Evolutionary conservation across 176 grass and related monocot species (phyloP).

Genomic region (Musa beccarii): DNA sequence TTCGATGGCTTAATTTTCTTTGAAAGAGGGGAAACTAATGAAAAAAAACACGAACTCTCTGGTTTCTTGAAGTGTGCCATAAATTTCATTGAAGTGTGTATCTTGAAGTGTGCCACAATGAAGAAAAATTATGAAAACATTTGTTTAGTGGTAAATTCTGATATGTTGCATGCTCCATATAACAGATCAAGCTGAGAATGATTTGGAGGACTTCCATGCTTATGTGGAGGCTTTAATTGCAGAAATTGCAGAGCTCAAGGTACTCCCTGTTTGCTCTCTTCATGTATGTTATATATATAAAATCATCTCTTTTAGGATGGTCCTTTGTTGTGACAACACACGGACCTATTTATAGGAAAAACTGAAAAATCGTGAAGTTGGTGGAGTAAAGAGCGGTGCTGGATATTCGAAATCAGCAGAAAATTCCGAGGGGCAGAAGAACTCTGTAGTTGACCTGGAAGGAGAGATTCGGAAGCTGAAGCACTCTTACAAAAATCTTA

Average conservation of each 20-base stretch:
- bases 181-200: conserved; percentile 33
- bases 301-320: background rate
- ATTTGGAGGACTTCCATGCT: conserved; percentile 27
- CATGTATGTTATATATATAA: background rate
- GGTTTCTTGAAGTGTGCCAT: too few relatives aligned
- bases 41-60: too few relatives aligned
- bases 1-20: too few relatives aligned
- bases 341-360: conserved; percentile 24
- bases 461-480: conserved; percentile 37
- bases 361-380: conserved; percentile 16
- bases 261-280: background rate
- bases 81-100: too few relatives aligned
- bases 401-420: background rate
- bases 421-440: conserved; percentile 9
- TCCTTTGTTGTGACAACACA: too few relatives aligned
- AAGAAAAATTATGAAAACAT: background rate
- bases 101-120: too few relatives aligned
- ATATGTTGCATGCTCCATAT: background rate
- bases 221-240: conserved; percentile 23
- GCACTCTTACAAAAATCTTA: conserved; percentile 32
- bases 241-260: conserved; percentile 41
- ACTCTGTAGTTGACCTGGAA: conserved; percentile 15
- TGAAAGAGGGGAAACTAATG: too few relatives aligned
- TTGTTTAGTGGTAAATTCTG: background rate
- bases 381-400: background rate